A percentile compares a stretch with the other conserved stretches of the same genome.
phyloP scores from a whole-genome alignment of 2,329 filamentous ascomycete species.

The Keithomyces neogunnii region DNA sequence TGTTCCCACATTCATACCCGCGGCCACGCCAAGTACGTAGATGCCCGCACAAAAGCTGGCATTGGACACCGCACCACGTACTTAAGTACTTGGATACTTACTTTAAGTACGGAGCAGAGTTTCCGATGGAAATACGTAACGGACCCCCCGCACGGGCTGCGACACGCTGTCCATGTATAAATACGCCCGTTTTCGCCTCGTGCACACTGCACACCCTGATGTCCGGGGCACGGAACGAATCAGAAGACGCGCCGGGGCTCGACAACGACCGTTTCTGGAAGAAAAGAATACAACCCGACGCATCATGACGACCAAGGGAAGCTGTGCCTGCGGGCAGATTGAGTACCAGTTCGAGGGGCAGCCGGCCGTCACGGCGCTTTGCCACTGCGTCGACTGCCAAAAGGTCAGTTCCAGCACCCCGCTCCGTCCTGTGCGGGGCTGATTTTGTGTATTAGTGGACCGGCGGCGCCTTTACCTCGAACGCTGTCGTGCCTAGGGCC shows the following conservation, averaged over 20 bases:
- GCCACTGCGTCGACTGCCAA: conserved; percentile 46
- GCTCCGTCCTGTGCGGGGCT: neutral
- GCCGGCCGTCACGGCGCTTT: conserved; percentile 34
- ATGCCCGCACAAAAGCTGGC: too few relatives aligned
- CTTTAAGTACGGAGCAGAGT: too few relatives aligned
- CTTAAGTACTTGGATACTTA: too few relatives aligned
- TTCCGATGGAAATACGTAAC: too few relatives aligned
- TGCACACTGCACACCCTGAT: neutral
- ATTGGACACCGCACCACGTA: too few relatives aligned
- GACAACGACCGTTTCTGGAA: neutral
- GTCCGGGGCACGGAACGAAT: neutral
- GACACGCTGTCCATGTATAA: neutral
- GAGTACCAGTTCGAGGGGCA: conserved; percentile 30
- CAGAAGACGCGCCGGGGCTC: conserved; percentile 5
- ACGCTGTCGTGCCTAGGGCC: conserved; percentile 38
- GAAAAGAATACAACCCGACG: neutral
- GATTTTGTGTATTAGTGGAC: conserved; percentile 29
- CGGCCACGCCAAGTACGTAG: too few relatives aligned
- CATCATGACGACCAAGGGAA: conserved; percentile 17
- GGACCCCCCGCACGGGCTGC: neutral
- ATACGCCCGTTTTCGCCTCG: neutral
- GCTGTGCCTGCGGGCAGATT: conserved; percentile 28
- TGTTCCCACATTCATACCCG: neutral
- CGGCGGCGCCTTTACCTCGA: conserved; percentile 46
- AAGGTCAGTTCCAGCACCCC: conserved; percentile 28